A percentile compares a stretch with the other conserved stretches of the same genome.
Evolutionary conservation across 352 stramenopile species (phyloP).

Genomic region (Pilasporangium apinafurcum): DNA sequence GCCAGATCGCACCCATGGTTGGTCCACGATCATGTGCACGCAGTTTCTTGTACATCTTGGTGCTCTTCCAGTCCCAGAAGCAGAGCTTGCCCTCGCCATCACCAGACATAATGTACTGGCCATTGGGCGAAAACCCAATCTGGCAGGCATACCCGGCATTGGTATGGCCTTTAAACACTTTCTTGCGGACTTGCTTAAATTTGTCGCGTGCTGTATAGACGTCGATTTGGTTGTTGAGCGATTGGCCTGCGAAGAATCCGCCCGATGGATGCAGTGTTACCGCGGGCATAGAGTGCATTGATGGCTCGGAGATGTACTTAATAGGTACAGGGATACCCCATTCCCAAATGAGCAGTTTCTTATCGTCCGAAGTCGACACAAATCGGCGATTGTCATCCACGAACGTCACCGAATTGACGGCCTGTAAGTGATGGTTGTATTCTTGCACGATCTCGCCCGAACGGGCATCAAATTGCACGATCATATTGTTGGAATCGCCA

Average conservation of each 20-base stretch:
- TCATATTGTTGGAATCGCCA: slow-evolving; percentile 96
- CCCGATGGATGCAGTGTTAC: slow-evolving; percentile 92
- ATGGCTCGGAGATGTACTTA: slow-evolving; percentile 98
- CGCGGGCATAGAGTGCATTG: slow-evolving; percentile 98
- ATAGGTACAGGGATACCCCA: slow-evolving; percentile 97
- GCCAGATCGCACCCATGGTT: slow-evolving; percentile 94
- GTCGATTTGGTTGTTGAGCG: slow-evolving; percentile 98
- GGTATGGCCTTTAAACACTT: slow-evolving; percentile 90
- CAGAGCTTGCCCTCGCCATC: slow-evolving; percentile 97
- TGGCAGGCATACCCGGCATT: slow-evolving; percentile 96
- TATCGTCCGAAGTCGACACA: slow-evolving; percentile 97
- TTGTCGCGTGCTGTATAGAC: slow-evolving; percentile 95
- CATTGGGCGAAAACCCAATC: slow-evolving; percentile 95
- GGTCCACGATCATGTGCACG: slow-evolving; percentile 91
- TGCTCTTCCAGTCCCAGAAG: slow-evolving; percentile 99
- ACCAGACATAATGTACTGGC: slow-evolving; percentile 91
- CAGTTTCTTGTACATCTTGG: slow-evolving; percentile 87
- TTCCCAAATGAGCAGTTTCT: slow-evolving; percentile 98
- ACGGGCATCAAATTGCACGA: slow-evolving; percentile 88
- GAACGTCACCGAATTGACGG: slow-evolving; percentile 98
- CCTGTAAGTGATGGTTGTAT: slow-evolving; percentile 99
- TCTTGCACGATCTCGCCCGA: slow-evolving; percentile 95
- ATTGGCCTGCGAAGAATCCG: slow-evolving; percentile 93
- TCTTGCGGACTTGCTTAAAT: slow-evolving; percentile 94
- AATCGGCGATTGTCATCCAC: slow-evolving; percentile 94